phyloP scores from a whole-genome alignment of 345 rosid genomes.

The Gossypium sturtianum region DNA sequence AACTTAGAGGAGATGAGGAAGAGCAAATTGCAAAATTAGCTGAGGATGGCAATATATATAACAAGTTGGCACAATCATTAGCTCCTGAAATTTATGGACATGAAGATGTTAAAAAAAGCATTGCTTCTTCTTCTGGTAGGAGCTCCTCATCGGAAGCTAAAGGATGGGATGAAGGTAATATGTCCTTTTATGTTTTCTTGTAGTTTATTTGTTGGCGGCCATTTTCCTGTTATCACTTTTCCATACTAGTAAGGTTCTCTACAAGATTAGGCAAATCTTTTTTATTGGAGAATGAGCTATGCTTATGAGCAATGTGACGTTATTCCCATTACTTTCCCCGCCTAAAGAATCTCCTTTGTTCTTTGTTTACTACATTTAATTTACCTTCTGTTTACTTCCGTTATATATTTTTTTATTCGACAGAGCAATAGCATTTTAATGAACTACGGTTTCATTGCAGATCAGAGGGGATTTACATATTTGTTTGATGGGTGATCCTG shows the following conservation, averaged over 20 bases:
- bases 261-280: neutral
- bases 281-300: constrained; percentile 5
- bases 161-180: constrained; percentile 96
- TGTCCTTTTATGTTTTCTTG: neutral
- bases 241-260: neutral
- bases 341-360: neutral
- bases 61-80: constrained; percentile 75
- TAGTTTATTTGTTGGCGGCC: neutral
- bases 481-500: constrained; percentile 99
- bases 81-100: constrained; percentile 99
- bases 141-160: constrained; percentile 88
- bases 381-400: neutral
- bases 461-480: constrained; percentile 95
- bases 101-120: constrained; percentile 92
- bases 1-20: constrained; percentile 79
- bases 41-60: constrained; percentile 94
- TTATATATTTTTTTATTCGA: neutral
- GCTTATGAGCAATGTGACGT: neutral
- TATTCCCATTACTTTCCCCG: neutral
- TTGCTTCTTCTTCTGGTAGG: constrained; percentile 94
- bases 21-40: constrained; percentile 78
- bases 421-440: neutral
- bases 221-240: neutral
- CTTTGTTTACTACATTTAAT: neutral
- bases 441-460: constrained; percentile 34